Conservation (phyloP, 1,139 yeast genomes). For the Debaryomyces fabryi region DNA sequence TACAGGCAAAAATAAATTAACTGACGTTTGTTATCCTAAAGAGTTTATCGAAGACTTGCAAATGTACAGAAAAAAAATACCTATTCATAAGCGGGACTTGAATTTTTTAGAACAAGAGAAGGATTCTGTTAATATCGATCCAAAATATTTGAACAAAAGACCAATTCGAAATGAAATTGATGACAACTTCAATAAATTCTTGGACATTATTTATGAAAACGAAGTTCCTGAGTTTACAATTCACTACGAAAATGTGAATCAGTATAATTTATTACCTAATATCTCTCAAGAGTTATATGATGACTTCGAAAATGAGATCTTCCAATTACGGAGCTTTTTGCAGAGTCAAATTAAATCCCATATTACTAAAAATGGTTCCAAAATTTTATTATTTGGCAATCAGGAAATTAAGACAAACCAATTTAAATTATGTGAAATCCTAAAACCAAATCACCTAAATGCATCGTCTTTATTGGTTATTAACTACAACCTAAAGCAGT, state of each 20-base stretch:
- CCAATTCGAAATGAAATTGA: slow-evolving; percentile 6
- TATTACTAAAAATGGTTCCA: slow-evolving; percentile 24
- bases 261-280: slow-evolving; percentile 29
- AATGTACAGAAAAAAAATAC: slow-evolving; percentile 34
- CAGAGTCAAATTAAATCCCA: slow-evolving; percentile 36
- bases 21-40: slow-evolving; percentile 30
- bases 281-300: slow-evolving; percentile 4
- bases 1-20: slow-evolving; percentile 25
- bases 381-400: slow-evolving; percentile 25
- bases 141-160: slow-evolving; percentile 15
- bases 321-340: slow-evolving; percentile 31
- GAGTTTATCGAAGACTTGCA: slow-evolving; percentile 47
- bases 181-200: slow-evolving; percentile 12
- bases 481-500: slow-evolving; percentile 34
- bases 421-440: slow-evolving; percentile 32
- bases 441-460: slow-evolving; percentile 8
- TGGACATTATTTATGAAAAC: slow-evolving; percentile 25
- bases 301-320: slow-evolving; percentile 38
- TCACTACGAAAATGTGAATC: slow-evolving; percentile 29
- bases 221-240: slow-evolving; percentile 34
- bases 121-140: slow-evolving; percentile 24
- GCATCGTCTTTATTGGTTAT: slow-evolving; percentile 22
- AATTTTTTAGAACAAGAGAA: slow-evolving; percentile 40
- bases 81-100: slow-evolving; percentile 41
- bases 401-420: slow-evolving; percentile 32